Base-by-base conservation (phyloP, 345 rosid genomes). In the Leavenworthia alabamica region DNA sequence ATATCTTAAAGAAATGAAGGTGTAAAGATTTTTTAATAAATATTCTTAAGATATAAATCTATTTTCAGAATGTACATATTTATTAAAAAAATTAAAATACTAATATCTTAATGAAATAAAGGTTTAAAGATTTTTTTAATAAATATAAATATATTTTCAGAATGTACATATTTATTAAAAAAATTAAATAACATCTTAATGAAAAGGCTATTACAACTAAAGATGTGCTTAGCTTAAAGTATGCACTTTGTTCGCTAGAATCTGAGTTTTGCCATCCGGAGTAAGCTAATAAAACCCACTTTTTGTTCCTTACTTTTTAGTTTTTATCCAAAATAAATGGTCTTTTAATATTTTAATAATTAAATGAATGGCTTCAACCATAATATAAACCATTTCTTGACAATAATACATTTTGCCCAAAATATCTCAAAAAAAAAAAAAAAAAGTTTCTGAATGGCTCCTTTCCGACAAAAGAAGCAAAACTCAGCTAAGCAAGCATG, bases 401-500 rank as follows among this genome's bases (percentile, higher is more conserved):
- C 57, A 70, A 61, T 54, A 60, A 50, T 68, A 44, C 51, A 49
- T 60, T 68, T 68, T 23, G 73, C 16, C 32, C 28, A 67, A 68
- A 45, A 32, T 55, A 32, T 22, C 10, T 20, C 12, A 5, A n/a
- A 4, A 27, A 39, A 29, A 24, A 16, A 57, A 6, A 4, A 14
- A 1, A 0, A 4, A 11, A 7, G 53, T 26, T 15, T 45, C 8
- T 44, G 7, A 49, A 86, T 84, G 94, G 62, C 83, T 43, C 77
- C 60, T 4, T 63, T 78, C 22, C 70, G 81, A 54, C 72, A 82
- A 8, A 54, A 24, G 49, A 88, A 78, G 86, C 86, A 84, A 50
- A 76, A 62, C 17, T 89, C 83, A 1, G 86, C 82, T 10, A 82
- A 77, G 42, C 73, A 61, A 66, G 91, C 91, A 15, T 80, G 86